Evolutionary conservation across 495 filamentous ascomycete genomes (phyloP), one percentile per base, ranked within the genome.

Genomic region (Hypoxylon cercidicola): DNA sequence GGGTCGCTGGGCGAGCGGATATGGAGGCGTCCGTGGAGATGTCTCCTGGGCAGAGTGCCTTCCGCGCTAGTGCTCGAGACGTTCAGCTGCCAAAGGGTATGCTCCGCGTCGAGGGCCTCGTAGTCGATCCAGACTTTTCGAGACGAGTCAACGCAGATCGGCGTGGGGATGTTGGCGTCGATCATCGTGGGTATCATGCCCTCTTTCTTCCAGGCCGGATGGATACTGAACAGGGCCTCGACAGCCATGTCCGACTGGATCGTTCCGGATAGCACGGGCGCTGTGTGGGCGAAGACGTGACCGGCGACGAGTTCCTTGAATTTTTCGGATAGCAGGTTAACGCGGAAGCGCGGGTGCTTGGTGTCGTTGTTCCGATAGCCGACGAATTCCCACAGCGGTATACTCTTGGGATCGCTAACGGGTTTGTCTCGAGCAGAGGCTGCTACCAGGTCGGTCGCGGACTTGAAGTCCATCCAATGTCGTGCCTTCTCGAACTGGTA

Each of bases 261-360:
- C 0, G 79, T 81, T 4, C 72, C 75, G 0, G 83, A 81, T n/a
- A 77, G 81, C 5, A 84, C 73, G 1, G 80, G 78, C 0, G 79
- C 81, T 0, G 77, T 78, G 2, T 74, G 54, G 0, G 74, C 81
- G 16, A 81, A 78, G 1, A 77, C 19, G 60, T 86, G 79, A 4
- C 74, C 79, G 0, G 71, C 72, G 0, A 82, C 59, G 19, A 75
- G 63, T 3, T 64, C 53, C 11, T 73, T 8, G 53, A 78, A 84
- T 16, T 67, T 60, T 0, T 77, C 56, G 9, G 69, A 68, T 11
- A 21, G 39, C 0, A 79, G 82, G 48, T 84, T 81, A 66, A 85
- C 75, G 4, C 71, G 64, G 69, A 84, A 85, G 2, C 76, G 77
- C 0, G 74, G 70, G 12, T 12, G 4, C 28, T 19, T 40, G 25